Conservation (phyloP, 306 rosid species). For the Inga laurina region DNA sequence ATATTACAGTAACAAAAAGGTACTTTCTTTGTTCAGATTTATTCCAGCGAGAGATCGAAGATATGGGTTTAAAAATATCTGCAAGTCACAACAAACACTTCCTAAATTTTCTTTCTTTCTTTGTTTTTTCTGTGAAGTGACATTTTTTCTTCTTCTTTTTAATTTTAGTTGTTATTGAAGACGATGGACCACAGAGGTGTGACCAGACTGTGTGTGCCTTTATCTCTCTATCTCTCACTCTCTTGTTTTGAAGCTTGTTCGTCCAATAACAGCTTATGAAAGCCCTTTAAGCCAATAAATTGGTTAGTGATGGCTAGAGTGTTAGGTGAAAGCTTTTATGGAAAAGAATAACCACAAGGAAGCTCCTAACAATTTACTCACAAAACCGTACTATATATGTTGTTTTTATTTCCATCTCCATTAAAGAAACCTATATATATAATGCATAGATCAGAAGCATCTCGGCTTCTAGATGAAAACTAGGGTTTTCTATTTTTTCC, state of each 20-base stretch:
- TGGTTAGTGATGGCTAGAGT: slow-evolving; percentile 40
- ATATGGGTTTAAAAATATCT: slow-evolving; percentile 19
- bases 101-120: background rate
- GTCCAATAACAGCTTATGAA: slow-evolving; percentile 40
- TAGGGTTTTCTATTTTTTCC: slow-evolving; percentile 51
- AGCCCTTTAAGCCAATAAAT: slow-evolving; percentile 51
- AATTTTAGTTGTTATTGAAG: slow-evolving; percentile 22
- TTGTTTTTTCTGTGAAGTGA: slow-evolving; percentile 36
- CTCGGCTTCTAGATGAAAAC: slow-evolving; percentile 21
- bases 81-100: slow-evolving; percentile 35
- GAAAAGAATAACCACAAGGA: slow-evolving; percentile 44
- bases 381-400: slow-evolving; percentile 1
- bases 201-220: slow-evolving; percentile 30
- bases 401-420: slow-evolving; percentile 23
- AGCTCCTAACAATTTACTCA: slow-evolving; percentile 10
- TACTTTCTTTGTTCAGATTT: slow-evolving; percentile 6
- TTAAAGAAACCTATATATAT: slow-evolving; percentile 24
- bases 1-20: background rate
- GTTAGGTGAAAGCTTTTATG: slow-evolving; percentile 59
- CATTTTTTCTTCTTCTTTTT: background rate
- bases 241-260: slow-evolving; percentile 37
- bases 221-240: slow-evolving; percentile 29
- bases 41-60: slow-evolving; percentile 11
- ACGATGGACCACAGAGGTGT: slow-evolving; percentile 56
- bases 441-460: slow-evolving; percentile 16